Conservation (phyloP, 306 rosid species). For the Vigna trinervia region DNA sequence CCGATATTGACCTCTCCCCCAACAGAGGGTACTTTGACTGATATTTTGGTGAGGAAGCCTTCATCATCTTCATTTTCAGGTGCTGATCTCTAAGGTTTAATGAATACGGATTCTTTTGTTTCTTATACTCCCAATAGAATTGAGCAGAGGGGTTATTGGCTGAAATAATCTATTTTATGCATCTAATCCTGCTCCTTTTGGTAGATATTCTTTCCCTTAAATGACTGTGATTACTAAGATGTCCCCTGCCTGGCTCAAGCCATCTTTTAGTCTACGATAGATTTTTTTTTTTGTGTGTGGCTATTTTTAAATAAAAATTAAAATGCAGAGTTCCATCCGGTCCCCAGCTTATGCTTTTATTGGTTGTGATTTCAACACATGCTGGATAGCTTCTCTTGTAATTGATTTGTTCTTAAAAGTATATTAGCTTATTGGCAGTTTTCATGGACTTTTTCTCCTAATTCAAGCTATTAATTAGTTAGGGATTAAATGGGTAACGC, state of each 20-base stretch:
- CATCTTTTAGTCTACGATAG: neutral
- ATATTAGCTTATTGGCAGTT: neutral
- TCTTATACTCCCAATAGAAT: neutral
- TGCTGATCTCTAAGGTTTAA: slow-evolving; percentile 38
- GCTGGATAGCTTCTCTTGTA: slow-evolving; percentile 17
- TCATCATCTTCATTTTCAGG: slow-evolving; percentile 73
- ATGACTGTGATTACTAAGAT: neutral
- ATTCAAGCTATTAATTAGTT: neutral
- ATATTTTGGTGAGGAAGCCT: slow-evolving; percentile 86
- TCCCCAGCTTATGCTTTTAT: neutral
- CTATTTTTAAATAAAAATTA: neutral
- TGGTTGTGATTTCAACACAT: neutral
- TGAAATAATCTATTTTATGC: neutral
- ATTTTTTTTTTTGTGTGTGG: neutral
- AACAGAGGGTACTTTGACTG: slow-evolving; percentile 79
- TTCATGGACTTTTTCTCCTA: slow-evolving; percentile 12
- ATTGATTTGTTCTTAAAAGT: slow-evolving; percentile 1
- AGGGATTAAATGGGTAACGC: neutral
- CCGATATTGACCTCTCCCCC: slow-evolving; percentile 83
- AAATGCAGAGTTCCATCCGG: neutral
- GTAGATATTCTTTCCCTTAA: neutral
- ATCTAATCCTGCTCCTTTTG: neutral
- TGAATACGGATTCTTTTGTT: neutral
- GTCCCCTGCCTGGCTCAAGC: neutral
- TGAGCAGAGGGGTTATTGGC: neutral